Evolutionary conservation across 805 yeast species (phyloP).

Genomic region (Kuraishia hungarica): DNA sequence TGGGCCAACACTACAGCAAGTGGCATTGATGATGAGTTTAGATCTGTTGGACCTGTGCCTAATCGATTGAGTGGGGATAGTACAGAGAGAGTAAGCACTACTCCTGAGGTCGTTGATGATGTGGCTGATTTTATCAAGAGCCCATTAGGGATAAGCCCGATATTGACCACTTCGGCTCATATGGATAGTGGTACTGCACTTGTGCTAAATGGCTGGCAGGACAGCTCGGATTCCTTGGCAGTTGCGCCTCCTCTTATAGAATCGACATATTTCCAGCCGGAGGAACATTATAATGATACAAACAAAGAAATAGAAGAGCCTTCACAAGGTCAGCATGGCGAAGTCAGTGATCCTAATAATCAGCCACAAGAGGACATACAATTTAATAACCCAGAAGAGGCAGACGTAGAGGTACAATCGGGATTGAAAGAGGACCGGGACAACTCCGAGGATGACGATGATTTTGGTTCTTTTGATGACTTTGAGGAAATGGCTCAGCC

Average conservation of each 20-base stretch:
- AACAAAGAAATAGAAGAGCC: background rate
- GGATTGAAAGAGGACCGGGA: conserved; percentile 2
- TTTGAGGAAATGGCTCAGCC: background rate
- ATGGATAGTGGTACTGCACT: background rate
- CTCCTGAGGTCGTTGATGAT: background rate
- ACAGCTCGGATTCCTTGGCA: background rate
- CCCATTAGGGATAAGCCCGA: background rate
- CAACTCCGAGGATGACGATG: conserved; percentile 7
- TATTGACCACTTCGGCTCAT: background rate
- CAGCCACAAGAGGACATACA: background rate
- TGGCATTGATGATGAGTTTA: background rate
- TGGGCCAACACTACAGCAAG: background rate
- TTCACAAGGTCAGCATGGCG: background rate
- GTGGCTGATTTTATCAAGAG: background rate
- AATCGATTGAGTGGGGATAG: background rate
- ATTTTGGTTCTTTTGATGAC: conserved; percentile 18
- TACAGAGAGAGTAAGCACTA: background rate
- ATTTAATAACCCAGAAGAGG: background rate
- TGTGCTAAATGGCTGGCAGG: background rate
- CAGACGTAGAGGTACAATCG: too few species aligned
- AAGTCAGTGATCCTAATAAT: background rate
- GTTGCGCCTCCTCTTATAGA: background rate
- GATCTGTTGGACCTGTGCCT: background rate
- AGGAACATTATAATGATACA: background rate
- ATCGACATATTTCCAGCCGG: background rate